Percentiles rank a stretch among this genome's conserved stretches.
phyloP scores from a whole-genome alignment of 371 early-diverging fungal species.

The Dipsacomyces acuminosporus region DNA sequence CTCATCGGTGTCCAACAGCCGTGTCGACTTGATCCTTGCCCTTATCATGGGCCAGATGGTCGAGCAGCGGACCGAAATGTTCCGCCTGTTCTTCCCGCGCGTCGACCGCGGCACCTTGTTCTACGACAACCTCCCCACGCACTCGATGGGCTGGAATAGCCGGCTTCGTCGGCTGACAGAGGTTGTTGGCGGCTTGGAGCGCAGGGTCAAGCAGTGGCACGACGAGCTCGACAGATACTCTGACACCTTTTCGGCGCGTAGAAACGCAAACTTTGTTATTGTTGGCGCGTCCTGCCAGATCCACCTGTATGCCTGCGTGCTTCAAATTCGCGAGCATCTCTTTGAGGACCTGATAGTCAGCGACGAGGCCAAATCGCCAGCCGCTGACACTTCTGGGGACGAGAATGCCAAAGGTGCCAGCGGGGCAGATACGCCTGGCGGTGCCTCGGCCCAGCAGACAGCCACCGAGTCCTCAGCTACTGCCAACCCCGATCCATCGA shows the following conservation, averaged over 20 bases:
- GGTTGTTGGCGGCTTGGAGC: conserved; percentile 23
- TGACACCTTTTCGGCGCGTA: conserved; percentile 29
- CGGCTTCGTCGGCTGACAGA: conserved; percentile 21
- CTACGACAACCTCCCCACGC: conserved; percentile 43
- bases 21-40: conserved; percentile 34
- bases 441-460: neutral
- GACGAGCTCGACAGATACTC: conserved; percentile 35
- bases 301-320: conserved; percentile 33
- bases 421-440: neutral
- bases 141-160: conserved; percentile 21
- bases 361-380: conserved; percentile 12
- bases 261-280: conserved; percentile 41
- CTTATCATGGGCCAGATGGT: conserved; percentile 41
- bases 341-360: conserved; percentile 30
- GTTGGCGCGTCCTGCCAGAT: conserved; percentile 38
- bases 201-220: conserved; percentile 38
- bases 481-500: neutral
- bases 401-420: neutral
- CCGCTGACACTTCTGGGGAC: neutral
- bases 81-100: conserved; percentile 43
- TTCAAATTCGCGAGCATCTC: conserved; percentile 44
- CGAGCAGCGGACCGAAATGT: conserved; percentile 43
- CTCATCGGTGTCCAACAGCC: conserved; percentile 23
- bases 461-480: neutral
- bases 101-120: conserved; percentile 41